Evolutionary conservation across 2,329 filamentous ascomycete species (phyloP).

Genomic region (Paracamarosporium sp.): DNA sequence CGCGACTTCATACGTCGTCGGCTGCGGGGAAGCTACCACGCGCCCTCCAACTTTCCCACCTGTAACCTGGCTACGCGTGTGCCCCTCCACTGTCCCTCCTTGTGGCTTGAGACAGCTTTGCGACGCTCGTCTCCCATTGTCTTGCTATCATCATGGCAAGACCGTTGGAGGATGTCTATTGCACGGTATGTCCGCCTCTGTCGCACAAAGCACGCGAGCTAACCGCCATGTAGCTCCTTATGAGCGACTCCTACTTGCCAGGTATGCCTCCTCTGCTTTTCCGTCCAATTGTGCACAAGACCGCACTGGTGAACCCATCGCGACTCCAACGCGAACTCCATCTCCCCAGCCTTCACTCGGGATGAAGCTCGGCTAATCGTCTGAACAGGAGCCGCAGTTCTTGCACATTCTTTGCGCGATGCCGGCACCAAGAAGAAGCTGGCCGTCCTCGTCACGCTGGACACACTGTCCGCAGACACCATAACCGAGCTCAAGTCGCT

Average conservation of each 20-base stretch:
- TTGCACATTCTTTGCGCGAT: constrained; percentile 94
- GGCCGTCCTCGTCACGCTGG: constrained; percentile 81
- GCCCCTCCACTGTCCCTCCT: constrained; percentile 3
- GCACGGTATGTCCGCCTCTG: constrained; percentile 59
- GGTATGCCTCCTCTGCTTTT: constrained; percentile 60
- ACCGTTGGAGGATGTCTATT: constrained; percentile 66
- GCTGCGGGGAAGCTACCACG: constrained; percentile 35
- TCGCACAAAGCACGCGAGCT: constrained; percentile 30
- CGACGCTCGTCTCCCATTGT: constrained; percentile 2
- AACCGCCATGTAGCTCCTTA: constrained; percentile 71
- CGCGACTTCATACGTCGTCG: constrained; percentile 25
- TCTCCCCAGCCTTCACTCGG: background rate
- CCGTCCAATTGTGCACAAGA: background rate
- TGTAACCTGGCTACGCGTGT: constrained; percentile 4
- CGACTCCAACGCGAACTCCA: background rate
- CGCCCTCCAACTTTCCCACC: constrained; percentile 15
- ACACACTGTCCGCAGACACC: constrained; percentile 76
- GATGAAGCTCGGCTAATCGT: constrained; percentile 13
- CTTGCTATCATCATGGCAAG: constrained; percentile 36
- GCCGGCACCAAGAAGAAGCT: constrained; percentile 85
- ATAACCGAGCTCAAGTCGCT: constrained; percentile 81
- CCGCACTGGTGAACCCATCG: background rate
- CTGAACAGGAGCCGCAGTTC: constrained; percentile 79
- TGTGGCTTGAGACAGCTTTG: background rate
- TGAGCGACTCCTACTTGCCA: constrained; percentile 92